Conservation (phyloP, 2,329 filamentous ascomycete species). For the Onygena corvina region DNA sequence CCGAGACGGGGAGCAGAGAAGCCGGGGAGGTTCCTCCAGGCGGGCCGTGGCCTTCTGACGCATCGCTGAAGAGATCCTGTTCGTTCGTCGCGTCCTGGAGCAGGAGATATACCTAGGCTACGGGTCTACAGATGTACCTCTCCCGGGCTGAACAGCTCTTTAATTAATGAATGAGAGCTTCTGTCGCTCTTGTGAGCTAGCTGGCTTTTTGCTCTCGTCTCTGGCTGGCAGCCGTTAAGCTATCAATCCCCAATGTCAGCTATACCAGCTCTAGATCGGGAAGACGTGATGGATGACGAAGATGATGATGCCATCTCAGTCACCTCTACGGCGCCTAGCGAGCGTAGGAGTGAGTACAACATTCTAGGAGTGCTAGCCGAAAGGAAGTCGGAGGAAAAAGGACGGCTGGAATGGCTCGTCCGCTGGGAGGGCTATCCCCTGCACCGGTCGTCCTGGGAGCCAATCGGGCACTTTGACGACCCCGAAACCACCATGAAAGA, state of each 20-base stretch:
- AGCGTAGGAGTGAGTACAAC: conserved; percentile 39
- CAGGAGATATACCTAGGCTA: too few relatives aligned
- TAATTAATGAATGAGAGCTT: too few relatives aligned
- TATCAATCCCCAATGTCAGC: not conserved
- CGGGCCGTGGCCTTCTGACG: not conserved
- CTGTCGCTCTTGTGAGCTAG: too few relatives aligned
- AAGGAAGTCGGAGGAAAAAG: conserved; percentile 19
- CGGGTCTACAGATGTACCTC: too few relatives aligned
- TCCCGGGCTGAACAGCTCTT: too few relatives aligned
- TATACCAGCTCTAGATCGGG: not conserved
- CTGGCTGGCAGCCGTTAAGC: too few relatives aligned
- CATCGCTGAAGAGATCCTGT: not conserved
- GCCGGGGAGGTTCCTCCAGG: not conserved
- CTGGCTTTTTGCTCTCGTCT: too few relatives aligned
- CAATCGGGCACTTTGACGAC: conserved; percentile 30
- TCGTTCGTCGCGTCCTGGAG: too few relatives aligned
- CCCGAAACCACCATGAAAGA: conserved; percentile 28
- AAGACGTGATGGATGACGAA: conserved; percentile 18
- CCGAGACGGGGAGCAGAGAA: not conserved
- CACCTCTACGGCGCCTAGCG: conserved; percentile 40
- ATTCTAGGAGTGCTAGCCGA: conserved; percentile 46
- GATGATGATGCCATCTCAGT: conserved; percentile 46
- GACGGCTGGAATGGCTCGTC: conserved; percentile 44
- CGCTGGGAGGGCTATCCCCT: conserved; percentile 52
- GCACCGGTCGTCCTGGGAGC: conserved; percentile 46